Evolutionary conservation across 805 yeast genomes (phyloP).

Genomic region (Zygotorulaspora florentina): DNA sequence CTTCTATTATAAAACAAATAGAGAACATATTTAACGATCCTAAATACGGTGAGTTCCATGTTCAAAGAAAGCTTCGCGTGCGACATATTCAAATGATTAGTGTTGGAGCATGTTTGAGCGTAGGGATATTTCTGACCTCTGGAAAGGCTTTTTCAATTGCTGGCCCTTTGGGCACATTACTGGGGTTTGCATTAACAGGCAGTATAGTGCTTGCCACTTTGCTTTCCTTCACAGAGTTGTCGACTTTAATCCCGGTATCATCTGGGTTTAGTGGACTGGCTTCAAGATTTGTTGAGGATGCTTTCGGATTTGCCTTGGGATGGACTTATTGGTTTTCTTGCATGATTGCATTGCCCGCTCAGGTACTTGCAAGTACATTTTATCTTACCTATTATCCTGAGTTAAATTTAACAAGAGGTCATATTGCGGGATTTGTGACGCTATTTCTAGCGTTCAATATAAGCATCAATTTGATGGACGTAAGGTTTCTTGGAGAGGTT

Average conservation of each 20-base stretch:
- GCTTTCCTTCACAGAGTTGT: conserved; percentile 60
- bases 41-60: conserved; percentile 34
- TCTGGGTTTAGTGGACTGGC: conserved; percentile 63
- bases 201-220: conserved; percentile 59
- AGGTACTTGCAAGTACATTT: conserved; percentile 59
- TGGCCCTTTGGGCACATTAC: conserved; percentile 51
- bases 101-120: conserved; percentile 63
- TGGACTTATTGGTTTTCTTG: conserved; percentile 57
- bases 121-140: conserved; percentile 58
- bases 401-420: conserved; percentile 46
- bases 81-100: conserved; percentile 64
- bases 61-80: conserved; percentile 44
- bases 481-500: conserved; percentile 68
- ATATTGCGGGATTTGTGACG: conserved; percentile 63
- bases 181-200: conserved; percentile 63
- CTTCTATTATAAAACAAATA: not conserved
- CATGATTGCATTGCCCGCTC: conserved; percentile 57
- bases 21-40: conserved; percentile 3
- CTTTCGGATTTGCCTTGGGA: conserved; percentile 67
- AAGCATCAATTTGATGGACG: conserved; percentile 58
- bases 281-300: conserved; percentile 58
- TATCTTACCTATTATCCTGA: conserved; percentile 60
- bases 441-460: conserved; percentile 48
- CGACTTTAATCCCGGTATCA: conserved; percentile 57
- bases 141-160: conserved; percentile 53